Percentiles rank a stretch among this genome's conserved stretches.
Conservation (phyloP, 345 rosid species). For the Viola odorata region DNA sequence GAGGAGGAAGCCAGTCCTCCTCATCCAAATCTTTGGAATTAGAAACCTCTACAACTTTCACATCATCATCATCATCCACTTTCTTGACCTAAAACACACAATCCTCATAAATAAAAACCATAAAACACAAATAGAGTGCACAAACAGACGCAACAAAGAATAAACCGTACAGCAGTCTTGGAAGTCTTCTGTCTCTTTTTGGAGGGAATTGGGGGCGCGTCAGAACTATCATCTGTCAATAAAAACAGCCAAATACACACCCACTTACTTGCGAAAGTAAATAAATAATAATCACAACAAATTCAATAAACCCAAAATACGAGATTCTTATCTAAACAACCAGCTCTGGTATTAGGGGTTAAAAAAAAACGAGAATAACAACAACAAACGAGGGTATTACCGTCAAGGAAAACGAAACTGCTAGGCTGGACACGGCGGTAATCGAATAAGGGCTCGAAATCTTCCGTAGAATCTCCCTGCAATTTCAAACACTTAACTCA, state of each 20-base stretch:
- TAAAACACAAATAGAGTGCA: background rate
- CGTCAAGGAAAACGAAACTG: slow-evolving; percentile 41
- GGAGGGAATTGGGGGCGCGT: slow-evolving; percentile 8
- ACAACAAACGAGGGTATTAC: slow-evolving; percentile 17
- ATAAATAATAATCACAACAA: too few species aligned
- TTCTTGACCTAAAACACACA: slow-evolving; percentile 3
- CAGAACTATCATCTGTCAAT: slow-evolving; percentile 26
- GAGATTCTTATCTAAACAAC: too few species aligned
- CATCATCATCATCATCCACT: slow-evolving; percentile 26
- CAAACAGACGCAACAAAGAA: background rate
- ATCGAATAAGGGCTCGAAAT: slow-evolving; percentile 70
- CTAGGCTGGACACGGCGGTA: slow-evolving; percentile 66
- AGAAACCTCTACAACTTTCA: slow-evolving; percentile 30
- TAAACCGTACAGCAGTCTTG: slow-evolving; percentile 20
- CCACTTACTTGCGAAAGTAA: background rate
- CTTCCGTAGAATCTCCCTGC: slow-evolving; percentile 55
- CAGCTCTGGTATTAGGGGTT: too few species aligned
- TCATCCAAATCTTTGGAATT: slow-evolving; percentile 26
- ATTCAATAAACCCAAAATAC: too few species aligned
- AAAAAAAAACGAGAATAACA: too few species aligned
- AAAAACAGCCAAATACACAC: background rate
- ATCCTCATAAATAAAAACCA: background rate
- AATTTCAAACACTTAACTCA: slow-evolving; percentile 6
- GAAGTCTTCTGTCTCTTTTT: slow-evolving; percentile 21
- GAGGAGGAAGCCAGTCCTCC: slow-evolving; percentile 77